phyloP scores from a whole-genome alignment of 2,329 filamentous ascomycete genomes.

The Blastomyces silverae region DNA sequence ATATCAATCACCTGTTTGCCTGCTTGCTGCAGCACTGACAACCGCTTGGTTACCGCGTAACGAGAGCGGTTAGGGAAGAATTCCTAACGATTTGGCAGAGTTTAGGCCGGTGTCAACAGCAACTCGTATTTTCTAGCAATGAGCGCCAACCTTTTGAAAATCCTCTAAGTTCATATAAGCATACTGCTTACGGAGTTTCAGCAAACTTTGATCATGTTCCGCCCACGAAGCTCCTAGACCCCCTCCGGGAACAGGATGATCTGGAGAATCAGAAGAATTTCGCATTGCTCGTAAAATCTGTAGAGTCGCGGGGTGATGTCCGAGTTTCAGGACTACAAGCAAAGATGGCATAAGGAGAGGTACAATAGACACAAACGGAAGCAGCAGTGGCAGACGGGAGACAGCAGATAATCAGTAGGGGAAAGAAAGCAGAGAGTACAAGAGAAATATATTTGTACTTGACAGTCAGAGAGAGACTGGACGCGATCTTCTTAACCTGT shows the following conservation, averaged over 20 bases:
- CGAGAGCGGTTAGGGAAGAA: neutral
- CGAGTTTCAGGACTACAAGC: neutral
- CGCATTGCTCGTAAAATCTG: neutral
- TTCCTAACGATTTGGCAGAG: neutral
- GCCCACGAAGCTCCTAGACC: neutral
- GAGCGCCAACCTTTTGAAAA: slow-evolving; percentile 5
- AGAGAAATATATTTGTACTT: neutral
- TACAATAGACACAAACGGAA: neutral
- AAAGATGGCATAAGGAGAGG: neutral
- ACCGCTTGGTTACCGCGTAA: neutral
- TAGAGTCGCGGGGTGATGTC: neutral
- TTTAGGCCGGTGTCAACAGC: neutral
- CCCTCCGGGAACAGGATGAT: neutral
- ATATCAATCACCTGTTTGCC: neutral
- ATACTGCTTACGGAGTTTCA: neutral
- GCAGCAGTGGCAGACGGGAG: neutral
- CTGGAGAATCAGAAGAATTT: neutral
- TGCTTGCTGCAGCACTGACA: neutral
- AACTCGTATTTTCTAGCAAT: neutral
- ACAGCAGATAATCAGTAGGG: neutral
- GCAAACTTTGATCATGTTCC: neutral
- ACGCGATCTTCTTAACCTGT: neutral
- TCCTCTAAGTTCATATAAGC: neutral
- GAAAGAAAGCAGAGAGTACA: neutral
- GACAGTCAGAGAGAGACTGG: neutral